Base-by-base conservation (phyloP, 768 basidiomycete species). In the Lactarius deliciosus region DNA sequence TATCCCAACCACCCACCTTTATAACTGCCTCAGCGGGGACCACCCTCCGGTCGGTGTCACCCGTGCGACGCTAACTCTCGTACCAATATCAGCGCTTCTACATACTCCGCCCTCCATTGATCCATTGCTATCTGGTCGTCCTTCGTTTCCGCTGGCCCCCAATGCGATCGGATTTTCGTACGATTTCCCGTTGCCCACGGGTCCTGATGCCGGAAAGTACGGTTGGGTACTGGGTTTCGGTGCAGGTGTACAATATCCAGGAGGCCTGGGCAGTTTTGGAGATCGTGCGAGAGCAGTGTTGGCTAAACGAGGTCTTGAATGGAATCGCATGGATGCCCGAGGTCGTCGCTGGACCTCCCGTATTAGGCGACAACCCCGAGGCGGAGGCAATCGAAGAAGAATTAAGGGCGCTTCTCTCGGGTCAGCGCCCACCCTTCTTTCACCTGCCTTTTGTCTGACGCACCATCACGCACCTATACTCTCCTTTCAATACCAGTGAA, bases 181-280 rank as follows among this genome's bases (percentile, higher is more conserved):
- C 62, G 72, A 76, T 5, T 86, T 87, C 68, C 83, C 85, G 7
- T 80, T 82, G 50, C 73, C 72, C 11, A 63, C 74, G 30, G 75
- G 72, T 66, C 22, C 74, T 72, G 60, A 74, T 28, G 70, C 74
- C 30, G 70, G 77, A 59, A 61, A 72, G 65, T 71, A 73, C n/a
- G n/a, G n/a, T n/a, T n/a, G 91, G 90, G 78, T 86, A 13, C 81
- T 93, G 28, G 89, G 92, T 73, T 92, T 93, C 71, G 90, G 89
- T 1, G 80, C 80, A 86, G 3, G 90, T 94, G 20, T 84, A 82
- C 63, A 89, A 81, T 34, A 81, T 92, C n/a, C 86, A 85, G 69
- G 86, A 94, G 72, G 85, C 91, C 1, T 91, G 87, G 85, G 86
- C 83, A 2, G 83, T 93, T 56, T 74, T 93, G 22, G 91, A 93